phyloP scores from a whole-genome alignment of 768 basidiomycete species.

The Heimioporus sp. region DNA sequence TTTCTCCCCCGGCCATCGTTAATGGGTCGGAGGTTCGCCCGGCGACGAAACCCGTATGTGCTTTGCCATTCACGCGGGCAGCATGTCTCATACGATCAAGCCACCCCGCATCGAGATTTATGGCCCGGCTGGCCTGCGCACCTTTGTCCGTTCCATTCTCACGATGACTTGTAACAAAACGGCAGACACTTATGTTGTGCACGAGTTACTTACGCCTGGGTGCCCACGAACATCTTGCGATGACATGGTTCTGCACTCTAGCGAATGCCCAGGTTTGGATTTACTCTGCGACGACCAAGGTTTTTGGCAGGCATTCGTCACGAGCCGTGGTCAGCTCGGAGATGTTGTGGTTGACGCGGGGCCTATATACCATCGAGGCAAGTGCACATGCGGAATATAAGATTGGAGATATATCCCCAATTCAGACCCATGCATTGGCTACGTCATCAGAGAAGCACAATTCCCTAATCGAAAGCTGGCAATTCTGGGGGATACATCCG shows the following conservation, averaged over 20 bases:
- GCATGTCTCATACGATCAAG: conserved; percentile 15
- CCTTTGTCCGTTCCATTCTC: conserved; percentile 69
- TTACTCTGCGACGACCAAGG: conserved; percentile 54
- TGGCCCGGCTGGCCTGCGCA: conserved; percentile 76
- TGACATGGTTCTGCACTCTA: conserved; percentile 50
- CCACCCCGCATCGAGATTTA: conserved; percentile 65
- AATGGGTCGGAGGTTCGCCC: conserved; percentile 5
- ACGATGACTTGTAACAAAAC: conserved; percentile 63
- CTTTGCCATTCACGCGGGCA: not conserved
- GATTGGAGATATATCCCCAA: not conserved
- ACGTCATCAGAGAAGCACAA: conserved; percentile 61
- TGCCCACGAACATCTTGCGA: conserved; percentile 57
- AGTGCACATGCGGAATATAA: conserved; percentile 12
- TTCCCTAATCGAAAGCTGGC: conserved; percentile 59
- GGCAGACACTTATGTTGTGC: conserved; percentile 65
- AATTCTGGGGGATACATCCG: conserved; percentile 75
- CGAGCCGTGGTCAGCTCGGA: conserved; percentile 37
- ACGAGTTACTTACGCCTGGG: conserved; percentile 65
- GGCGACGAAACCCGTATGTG: conserved; percentile 12
- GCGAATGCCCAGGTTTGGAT: conserved; percentile 62
- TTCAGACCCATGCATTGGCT: conserved; percentile 77
- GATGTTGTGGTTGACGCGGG: conserved; percentile 66
- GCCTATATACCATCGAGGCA: conserved; percentile 75
- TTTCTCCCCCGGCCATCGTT: conserved; percentile 44
- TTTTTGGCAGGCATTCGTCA: conserved; percentile 60